Evolutionary conservation across 768 basidiomycete species (phyloP).

Genomic region (Cystofilobasidium macerans): DNA sequence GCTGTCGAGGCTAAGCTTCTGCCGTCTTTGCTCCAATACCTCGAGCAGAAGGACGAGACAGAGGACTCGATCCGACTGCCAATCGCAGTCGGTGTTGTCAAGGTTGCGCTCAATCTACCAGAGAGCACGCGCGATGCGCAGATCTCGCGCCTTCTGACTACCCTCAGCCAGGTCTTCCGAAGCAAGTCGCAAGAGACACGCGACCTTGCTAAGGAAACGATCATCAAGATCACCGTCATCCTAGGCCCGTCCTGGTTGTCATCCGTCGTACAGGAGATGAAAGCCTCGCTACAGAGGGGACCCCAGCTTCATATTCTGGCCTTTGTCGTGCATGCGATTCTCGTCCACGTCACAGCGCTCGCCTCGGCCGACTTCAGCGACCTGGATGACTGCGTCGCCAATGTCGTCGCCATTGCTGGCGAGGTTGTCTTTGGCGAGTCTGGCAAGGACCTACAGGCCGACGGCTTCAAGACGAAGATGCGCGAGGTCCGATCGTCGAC

Average conservation of each 20-base stretch:
- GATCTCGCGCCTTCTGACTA: slow-evolving; percentile 63
- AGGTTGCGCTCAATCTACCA: slow-evolving; percentile 72
- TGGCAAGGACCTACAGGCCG: slow-evolving; percentile 71
- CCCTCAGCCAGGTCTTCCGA: slow-evolving; percentile 78
- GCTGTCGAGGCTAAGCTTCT: slow-evolving; percentile 65
- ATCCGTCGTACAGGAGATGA: slow-evolving; percentile 62
- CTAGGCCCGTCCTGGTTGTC: slow-evolving; percentile 67
- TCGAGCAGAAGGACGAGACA: slow-evolving; percentile 70
- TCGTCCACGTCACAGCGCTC: slow-evolving; percentile 64
- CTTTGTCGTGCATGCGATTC: slow-evolving; percentile 64
- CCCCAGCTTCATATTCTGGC: slow-evolving; percentile 91
- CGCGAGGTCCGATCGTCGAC: slow-evolving; percentile 75
- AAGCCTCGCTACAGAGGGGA: slow-evolving; percentile 73
- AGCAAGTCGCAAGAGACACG: slow-evolving; percentile 87
- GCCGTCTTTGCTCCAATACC: slow-evolving; percentile 63
- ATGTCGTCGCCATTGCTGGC: slow-evolving; percentile 66
- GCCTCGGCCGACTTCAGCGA: slow-evolving; percentile 46
- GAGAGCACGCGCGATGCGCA: slow-evolving; percentile 52
- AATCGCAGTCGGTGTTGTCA: slow-evolving; percentile 71
- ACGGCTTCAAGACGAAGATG: slow-evolving; percentile 91
- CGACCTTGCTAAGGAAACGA: slow-evolving; percentile 69
- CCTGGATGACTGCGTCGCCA: slow-evolving; percentile 66
- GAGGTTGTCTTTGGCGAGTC: slow-evolving; percentile 93
- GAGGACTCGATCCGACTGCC: slow-evolving; percentile 83
- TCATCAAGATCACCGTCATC: slow-evolving; percentile 63